A percentile compares a stretch with the other conserved stretches of the same genome.
phyloP scores from a whole-genome alignment of 2,329 filamentous ascomycete genomes.

The Alternaria consortialis region DNA sequence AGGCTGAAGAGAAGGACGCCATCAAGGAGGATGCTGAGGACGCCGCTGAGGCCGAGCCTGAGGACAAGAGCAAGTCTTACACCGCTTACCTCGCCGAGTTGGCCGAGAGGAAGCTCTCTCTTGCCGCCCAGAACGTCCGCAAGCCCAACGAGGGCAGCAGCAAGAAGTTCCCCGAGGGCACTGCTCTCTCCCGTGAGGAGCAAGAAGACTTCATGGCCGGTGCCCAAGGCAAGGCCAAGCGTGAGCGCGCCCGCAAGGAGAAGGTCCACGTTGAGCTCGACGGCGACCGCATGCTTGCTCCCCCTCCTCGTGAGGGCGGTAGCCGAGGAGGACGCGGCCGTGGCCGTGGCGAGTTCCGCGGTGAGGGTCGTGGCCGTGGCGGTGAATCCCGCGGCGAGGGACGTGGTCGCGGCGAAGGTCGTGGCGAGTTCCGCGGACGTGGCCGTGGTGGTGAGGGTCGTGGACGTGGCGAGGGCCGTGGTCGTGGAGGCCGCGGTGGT shows the following conservation, averaged over 20 bases:
- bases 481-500: slow-evolving; percentile 57
- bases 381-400: slow-evolving; percentile 53
- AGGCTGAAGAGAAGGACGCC: slow-evolving; percentile 79
- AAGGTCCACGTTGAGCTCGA: slow-evolving; percentile 92
- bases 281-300: slow-evolving; percentile 64
- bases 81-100: slow-evolving; percentile 83
- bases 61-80: slow-evolving; percentile 92
- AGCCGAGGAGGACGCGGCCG: slow-evolving; percentile 63
- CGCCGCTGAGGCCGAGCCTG: slow-evolving; percentile 64
- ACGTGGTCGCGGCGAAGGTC: slow-evolving; percentile 59
- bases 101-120: slow-evolving; percentile 78
- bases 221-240: slow-evolving; percentile 76
- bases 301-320: slow-evolving; percentile 62
- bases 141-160: slow-evolving; percentile 92
- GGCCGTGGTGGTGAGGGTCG: slow-evolving; percentile 55
- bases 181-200: slow-evolving; percentile 66
- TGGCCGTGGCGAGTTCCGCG: slow-evolving; percentile 63
- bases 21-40: slow-evolving; percentile 47
- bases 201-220: slow-evolving; percentile 79
- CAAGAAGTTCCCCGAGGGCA: slow-evolving; percentile 93
- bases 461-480: slow-evolving; percentile 60
- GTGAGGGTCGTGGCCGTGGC: slow-evolving; percentile 63
- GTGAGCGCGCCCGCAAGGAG: slow-evolving; percentile 89
- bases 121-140: slow-evolving; percentile 76
- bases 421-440: slow-evolving; percentile 59